Evolutionary conservation across 2,329 filamentous ascomycete species (phyloP).

Genomic region (Aspergillus awamori): DNA sequence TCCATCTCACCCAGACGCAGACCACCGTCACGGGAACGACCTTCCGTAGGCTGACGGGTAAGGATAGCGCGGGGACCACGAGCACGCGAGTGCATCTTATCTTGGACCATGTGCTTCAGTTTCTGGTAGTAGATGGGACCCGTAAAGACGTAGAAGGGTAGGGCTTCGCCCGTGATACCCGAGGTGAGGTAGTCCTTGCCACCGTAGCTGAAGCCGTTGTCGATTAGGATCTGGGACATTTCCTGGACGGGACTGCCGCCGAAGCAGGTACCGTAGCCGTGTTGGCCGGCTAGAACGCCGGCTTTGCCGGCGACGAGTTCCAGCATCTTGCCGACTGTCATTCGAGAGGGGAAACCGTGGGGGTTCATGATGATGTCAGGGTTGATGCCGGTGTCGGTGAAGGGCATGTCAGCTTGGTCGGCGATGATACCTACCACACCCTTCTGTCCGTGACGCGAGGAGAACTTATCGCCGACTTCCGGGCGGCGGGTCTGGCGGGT

Average conservation of each 20-base stretch:
- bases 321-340: constrained; percentile 98
- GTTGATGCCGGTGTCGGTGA: constrained; percentile 85
- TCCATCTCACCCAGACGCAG: constrained; percentile 97
- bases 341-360: constrained; percentile 98
- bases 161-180: constrained; percentile 89
- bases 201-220: constrained; percentile 91
- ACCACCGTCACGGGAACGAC: constrained; percentile 88
- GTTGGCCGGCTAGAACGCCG: constrained; percentile 78
- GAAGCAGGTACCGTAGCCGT: constrained; percentile 89
- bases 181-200: constrained; percentile 97
- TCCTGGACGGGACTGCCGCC: constrained; percentile 82
- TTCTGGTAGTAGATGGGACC: constrained; percentile 99
- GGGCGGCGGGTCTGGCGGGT: constrained; percentile 94
- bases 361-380: constrained; percentile 99
- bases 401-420: constrained; percentile 95
- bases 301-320: constrained; percentile 95
- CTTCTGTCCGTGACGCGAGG: constrained; percentile 96
- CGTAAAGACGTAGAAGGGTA: constrained; percentile 97
- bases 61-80: constrained; percentile 88
- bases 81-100: constrained; percentile 97
- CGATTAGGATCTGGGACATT: constrained; percentile 82
- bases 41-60: constrained; percentile 94
- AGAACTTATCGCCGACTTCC: constrained; percentile 98
- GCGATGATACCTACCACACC: constrained; percentile 97
- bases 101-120: constrained; percentile 99